phyloP scores from a whole-genome alignment of 2,329 filamentous ascomycete species.

The Tolypocladium amazonense region DNA sequence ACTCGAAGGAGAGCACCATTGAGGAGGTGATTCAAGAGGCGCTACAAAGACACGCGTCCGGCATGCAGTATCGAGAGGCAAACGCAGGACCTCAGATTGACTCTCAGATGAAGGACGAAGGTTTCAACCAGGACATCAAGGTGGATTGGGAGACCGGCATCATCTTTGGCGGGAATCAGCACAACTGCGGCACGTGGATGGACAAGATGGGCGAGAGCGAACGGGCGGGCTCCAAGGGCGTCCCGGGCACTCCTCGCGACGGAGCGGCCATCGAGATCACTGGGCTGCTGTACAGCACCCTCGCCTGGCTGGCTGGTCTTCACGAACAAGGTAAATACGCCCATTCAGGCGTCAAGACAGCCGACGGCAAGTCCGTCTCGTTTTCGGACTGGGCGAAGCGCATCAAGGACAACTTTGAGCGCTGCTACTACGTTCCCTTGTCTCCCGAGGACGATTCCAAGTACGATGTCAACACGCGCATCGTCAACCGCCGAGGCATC shows the following conservation, averaged over 20 bases:
- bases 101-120: constrained; percentile 82
- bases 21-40: constrained; percentile 89
- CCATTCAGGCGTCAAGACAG: constrained; percentile 60
- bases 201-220: constrained; percentile 99
- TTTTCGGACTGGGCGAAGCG: constrained; percentile 70
- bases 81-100: constrained; percentile 86
- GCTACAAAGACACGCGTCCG: constrained; percentile 80
- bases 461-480: constrained; percentile 68
- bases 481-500: constrained; percentile 86
- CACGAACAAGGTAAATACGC: constrained; percentile 59
- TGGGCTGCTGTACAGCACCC: constrained; percentile 80
- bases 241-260: constrained; percentile 93
- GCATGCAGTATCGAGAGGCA: constrained; percentile 86
- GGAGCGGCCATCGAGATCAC: constrained; percentile 93
- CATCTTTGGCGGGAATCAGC: constrained; percentile 87
- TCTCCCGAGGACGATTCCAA: constrained; percentile 57
- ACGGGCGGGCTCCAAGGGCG: constrained; percentile 80
- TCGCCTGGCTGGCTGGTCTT: constrained; percentile 68
- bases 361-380: constrained; percentile 49
- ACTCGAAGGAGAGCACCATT: constrained; percentile 73
- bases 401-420: constrained; percentile 81
- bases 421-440: constrained; percentile 77
- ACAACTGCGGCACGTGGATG: constrained; percentile 98
- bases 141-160: constrained; percentile 87
- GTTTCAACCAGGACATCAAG: constrained; percentile 84